phyloP scores from a whole-genome alignment of 306 rosid genomes.

The Carpinus viminea region DNA sequence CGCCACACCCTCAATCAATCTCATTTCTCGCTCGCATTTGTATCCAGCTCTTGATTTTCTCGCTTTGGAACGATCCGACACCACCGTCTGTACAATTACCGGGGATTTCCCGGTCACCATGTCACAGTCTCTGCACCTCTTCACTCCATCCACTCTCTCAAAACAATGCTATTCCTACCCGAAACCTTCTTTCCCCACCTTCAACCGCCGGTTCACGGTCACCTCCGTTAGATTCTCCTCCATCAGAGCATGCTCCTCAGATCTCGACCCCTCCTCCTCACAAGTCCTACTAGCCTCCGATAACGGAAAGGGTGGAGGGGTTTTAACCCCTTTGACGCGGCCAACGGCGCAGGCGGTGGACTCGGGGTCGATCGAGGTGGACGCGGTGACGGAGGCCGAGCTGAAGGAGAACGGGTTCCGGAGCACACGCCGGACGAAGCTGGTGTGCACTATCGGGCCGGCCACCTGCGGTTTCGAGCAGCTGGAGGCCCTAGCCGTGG shows the following conservation, averaged over 20 bases:
- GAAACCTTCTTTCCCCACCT: constrained; percentile 25
- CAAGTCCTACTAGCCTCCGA: constrained; percentile 42
- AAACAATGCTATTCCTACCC: constrained; percentile 19
- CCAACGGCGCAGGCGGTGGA: constrained; percentile 10
- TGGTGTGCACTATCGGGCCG: constrained; percentile 92
- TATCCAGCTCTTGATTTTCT: not conserved
- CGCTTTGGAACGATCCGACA: not conserved
- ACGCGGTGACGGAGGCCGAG: constrained; percentile 79
- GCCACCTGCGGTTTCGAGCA: constrained; percentile 75
- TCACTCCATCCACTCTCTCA: constrained; percentile 35
- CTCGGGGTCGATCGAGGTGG: constrained; percentile 71
- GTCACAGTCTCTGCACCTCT: constrained; percentile 70
- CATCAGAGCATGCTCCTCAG: constrained; percentile 44
- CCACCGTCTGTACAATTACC: not conserved
- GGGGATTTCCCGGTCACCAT: constrained; percentile 33
- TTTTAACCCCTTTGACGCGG: constrained; percentile 19
- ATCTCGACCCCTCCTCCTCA: constrained; percentile 39
- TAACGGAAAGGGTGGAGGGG: constrained; percentile 47
- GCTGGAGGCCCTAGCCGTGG: constrained; percentile 89
- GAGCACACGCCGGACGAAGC: constrained; percentile 84
- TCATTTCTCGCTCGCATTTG: not conserved
- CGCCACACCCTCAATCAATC: not conserved
- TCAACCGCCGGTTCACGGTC: constrained; percentile 33
- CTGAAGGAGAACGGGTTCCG: constrained; percentile 87
- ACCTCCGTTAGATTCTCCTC: constrained; percentile 23